These are phyloP conservation scores for Populus hybrid DNA, from an alignment of 441 rosid genomes.

Conservation along the genomic window DNA sequence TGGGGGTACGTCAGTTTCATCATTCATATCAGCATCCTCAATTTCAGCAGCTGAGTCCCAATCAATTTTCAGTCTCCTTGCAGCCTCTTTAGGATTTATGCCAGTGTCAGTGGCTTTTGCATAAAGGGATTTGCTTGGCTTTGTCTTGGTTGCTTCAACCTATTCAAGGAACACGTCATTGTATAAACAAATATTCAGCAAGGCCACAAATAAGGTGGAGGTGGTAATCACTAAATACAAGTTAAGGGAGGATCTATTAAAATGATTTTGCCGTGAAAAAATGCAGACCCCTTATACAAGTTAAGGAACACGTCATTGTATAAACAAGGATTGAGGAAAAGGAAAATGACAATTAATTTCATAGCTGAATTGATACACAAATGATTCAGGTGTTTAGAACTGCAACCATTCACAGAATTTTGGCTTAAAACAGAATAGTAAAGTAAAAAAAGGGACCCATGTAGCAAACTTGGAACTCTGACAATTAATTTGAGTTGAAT, in stretches of 20 bases:
- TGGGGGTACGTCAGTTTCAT: slow-evolving; percentile 66
- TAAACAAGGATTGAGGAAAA: background rate
- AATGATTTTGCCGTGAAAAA: background rate
- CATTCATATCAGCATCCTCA: slow-evolving; percentile 48
- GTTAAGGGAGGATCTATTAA: background rate
- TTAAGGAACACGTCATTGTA: no score
- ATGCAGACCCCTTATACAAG: background rate
- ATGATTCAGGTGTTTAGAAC: background rate
- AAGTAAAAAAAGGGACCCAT: background rate
- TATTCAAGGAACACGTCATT: slow-evolving; percentile 22
- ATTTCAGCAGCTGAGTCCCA: slow-evolving; percentile 97
- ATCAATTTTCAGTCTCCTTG: slow-evolving; percentile 80
- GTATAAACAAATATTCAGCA: background rate
- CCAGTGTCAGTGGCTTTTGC: slow-evolving; percentile 92
- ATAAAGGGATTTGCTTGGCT: slow-evolving; percentile 66
- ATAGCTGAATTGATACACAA: background rate
- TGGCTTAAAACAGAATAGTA: background rate
- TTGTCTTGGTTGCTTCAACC: slow-evolving; percentile 65
- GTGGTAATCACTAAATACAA: background rate
- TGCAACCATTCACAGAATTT: background rate
- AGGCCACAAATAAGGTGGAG: background rate
- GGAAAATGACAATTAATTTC: background rate
- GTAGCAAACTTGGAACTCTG: background rate
- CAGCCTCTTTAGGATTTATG: slow-evolving; percentile 67
- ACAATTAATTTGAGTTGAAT: background rate